phyloP scores from a whole-genome alignment of 768 basidiomycete genomes.

The Crassisporium funariophilum region DNA sequence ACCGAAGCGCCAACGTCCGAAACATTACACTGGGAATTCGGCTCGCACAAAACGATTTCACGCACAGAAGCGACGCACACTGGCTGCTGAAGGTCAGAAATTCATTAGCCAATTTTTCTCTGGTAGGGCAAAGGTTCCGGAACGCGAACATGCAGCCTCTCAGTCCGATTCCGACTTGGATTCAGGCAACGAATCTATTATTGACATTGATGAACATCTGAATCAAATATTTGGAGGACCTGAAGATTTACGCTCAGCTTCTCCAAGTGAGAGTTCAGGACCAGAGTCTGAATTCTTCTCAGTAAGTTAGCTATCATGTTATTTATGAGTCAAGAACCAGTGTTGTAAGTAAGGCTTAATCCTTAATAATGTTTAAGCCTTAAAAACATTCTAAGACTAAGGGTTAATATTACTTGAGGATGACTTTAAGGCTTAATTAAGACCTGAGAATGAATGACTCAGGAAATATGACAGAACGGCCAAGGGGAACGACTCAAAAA shows the following conservation, averaged over 20 bases:
- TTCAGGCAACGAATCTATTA: too few species aligned
- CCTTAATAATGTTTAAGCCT: slow-evolving; percentile 18
- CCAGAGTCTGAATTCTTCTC: too few species aligned
- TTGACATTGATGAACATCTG: too few species aligned
- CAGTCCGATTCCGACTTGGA: too few species aligned
- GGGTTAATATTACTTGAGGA: not conserved
- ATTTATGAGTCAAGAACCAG: too few species aligned
- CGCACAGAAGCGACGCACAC: not conserved
- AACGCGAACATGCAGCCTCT: too few species aligned
- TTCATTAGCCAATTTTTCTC: too few species aligned
- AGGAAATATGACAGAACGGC: not conserved
- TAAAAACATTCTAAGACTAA: slow-evolving; percentile 17
- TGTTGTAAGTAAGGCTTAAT: slow-evolving; percentile 16
- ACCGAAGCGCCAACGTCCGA: not conserved
- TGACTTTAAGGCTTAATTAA: not conserved
- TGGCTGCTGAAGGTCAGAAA: not conserved
- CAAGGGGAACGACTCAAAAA: not conserved
- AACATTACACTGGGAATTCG: not conserved
- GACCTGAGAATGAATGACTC: not conserved
- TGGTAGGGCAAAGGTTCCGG: too few species aligned
- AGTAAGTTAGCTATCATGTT: too few species aligned
- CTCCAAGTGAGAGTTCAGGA: too few species aligned
- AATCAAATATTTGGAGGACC: too few species aligned
- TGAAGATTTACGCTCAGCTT: too few species aligned
- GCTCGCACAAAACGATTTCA: not conserved